Evolutionary conservation across 176 grass and related monocot genomes (phyloP), one percentile per base, ranked within the genome.

Genomic region (Puccinellia tenuiflora): DNA sequence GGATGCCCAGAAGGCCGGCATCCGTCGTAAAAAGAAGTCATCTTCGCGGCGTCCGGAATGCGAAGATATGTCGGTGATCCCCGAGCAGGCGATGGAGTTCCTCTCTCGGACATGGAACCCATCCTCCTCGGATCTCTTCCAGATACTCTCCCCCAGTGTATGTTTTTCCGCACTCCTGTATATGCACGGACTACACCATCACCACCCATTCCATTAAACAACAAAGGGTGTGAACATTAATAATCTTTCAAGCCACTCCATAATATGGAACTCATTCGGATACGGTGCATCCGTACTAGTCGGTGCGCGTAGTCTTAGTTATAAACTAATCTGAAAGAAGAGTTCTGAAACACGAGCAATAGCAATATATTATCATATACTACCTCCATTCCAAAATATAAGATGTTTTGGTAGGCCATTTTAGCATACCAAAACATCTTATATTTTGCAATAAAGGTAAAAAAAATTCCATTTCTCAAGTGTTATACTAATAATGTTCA

Each of bases 71-170:
- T 75, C 93, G 6, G 85, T 87, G 9, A 87, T 80, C 46, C 93
- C 96, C 65, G 79, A 96, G 31, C 64, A 90, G 80, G 85, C 87
- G 8, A 88, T 99, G 91, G 87, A 96, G 80, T 96, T 92, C 45
- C 93, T 99, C 55, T 99, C 93, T 69, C 92, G 96, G 76, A 93
- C 91, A 66, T 96, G 96, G 93, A 99, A 91, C 89, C 89, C 93
- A 17, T 89, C 91, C 75, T 99, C 96, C 53, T 92, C 89, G 57
- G 88, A 96, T 84, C 89, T 99, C 81, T 99, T 96, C 85, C 93
- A 90, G 72, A 88, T 96, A 85, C 91, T 99, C 33, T 90, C 93
- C 31, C 77, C 93, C 26, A 92, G 87, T 77, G 96, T 99, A 94
- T 86, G 96, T 77, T 18, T 55, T 42, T 85, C 4, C 37, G 17